Evolutionary conservation across 805 yeast species (phyloP).

Genomic region (Peterozyma toletana): DNA sequence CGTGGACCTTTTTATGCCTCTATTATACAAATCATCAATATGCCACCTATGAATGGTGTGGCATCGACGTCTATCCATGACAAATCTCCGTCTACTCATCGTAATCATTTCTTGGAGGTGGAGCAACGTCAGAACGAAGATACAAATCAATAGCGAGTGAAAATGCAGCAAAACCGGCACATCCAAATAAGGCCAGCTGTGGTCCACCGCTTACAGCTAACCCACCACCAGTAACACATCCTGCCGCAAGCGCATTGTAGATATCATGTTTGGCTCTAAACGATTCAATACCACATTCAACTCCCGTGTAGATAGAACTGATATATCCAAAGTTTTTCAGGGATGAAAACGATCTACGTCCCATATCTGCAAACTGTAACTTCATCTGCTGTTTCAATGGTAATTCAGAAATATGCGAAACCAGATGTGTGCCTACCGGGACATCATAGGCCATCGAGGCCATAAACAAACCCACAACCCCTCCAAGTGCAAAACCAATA

Average conservation of each 20-base stretch:
- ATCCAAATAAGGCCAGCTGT: conserved; percentile 82
- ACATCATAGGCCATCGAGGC: conserved; percentile 83
- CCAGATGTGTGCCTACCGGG: conserved; percentile 50
- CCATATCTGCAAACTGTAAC: conserved; percentile 88
- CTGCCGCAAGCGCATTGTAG: conserved; percentile 87
- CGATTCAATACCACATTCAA: conserved; percentile 85
- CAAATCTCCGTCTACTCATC: conserved; percentile 34
- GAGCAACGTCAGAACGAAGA: conserved; percentile 73
- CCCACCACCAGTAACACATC: conserved; percentile 96
- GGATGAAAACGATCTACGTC: conserved; percentile 73
- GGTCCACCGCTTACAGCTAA: conserved; percentile 91
- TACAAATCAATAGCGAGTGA: conserved; percentile 84
- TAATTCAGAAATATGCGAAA: conserved; percentile 61
- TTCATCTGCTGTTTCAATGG: conserved; percentile 93
- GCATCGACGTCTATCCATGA: no score
- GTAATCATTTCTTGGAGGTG: conserved; percentile 85
- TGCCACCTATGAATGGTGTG: no score
- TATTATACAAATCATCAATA: no score
- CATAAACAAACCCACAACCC: conserved; percentile 93
- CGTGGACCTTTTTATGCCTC: no score
- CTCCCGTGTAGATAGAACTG: conserved; percentile 87
- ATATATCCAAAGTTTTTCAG: conserved; percentile 94
- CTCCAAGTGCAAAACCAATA: conserved; percentile 91
- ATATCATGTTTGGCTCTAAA: conserved; percentile 85
- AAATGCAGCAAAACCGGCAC: conserved; percentile 97